Conservation (phyloP, 345 rosid species). For the Acer saccharum region DNA sequence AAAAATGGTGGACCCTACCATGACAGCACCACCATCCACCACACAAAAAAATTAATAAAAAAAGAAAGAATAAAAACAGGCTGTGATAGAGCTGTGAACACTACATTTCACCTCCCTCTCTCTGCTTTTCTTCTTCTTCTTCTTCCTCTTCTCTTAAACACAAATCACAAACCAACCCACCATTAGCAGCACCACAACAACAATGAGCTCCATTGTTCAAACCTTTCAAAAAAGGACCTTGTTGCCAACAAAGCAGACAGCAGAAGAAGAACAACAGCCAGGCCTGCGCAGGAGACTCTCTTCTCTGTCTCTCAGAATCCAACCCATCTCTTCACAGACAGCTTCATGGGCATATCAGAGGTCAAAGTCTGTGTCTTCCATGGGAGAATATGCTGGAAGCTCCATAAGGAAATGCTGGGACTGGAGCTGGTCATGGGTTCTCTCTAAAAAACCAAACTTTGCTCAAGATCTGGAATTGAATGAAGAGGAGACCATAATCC, state of each 20-base stretch:
- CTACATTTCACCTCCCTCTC: slow-evolving; percentile 29
- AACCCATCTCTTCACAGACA: slow-evolving; percentile 38
- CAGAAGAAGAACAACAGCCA: slow-evolving; percentile 22
- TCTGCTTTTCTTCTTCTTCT: slow-evolving; percentile 16
- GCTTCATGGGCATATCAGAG: slow-evolving; percentile 54
- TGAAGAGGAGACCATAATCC: slow-evolving; percentile 62
- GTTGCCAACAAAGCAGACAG: slow-evolving; percentile 17
- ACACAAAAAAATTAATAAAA: neutral
- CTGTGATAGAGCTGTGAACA: slow-evolving; percentile 57
- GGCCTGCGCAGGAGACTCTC: slow-evolving; percentile 72
- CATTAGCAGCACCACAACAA: neutral
- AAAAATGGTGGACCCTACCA: neutral
- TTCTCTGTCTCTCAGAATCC: slow-evolving; percentile 64
- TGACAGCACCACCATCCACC: no score
- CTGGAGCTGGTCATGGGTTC: slow-evolving; percentile 87
- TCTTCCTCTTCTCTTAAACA: neutral
- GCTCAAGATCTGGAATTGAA: slow-evolving; percentile 84
- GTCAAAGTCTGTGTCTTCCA: slow-evolving; percentile 67
- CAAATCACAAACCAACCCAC: no score
- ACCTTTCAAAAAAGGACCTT: slow-evolving; percentile 50
- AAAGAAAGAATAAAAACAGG: slow-evolving; percentile 49
- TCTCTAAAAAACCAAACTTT: slow-evolving; percentile 67
- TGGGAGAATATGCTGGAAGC: slow-evolving; percentile 57
- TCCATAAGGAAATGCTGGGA: slow-evolving; percentile 84
- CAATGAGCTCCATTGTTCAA: slow-evolving; percentile 66